Base-by-base conservation (phyloP, 306 rosid genomes). In the Lotus japonicus region DNA sequence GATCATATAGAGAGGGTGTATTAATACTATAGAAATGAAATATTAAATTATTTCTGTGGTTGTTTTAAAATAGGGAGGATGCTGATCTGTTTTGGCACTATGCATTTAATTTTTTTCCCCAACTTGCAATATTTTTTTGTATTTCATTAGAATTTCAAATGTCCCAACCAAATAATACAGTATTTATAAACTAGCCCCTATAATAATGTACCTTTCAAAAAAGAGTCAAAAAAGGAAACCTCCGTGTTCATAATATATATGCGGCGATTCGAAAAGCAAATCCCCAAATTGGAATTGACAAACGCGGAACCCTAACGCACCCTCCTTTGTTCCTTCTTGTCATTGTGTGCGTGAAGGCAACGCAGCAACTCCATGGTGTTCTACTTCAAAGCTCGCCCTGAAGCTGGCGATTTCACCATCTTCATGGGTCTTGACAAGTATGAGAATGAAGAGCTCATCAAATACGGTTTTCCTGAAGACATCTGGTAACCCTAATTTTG, bases 361-460 rank as follows among this genome's bases (percentile, higher is more conserved):
- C n/a, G n/a, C n/a, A 59, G 44, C 59, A 50, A 46, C 58, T 4
- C 49, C 2, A 95, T 95, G 99, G 99, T 95, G 33, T 88, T 87
- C 89, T 91, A 91, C 92, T 95, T 95, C 91, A 90, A 95, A 79
- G 95, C 99, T 6, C 97, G 99, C 57, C 88, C 97, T 0, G 99
- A 95, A 79, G 88, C 74, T 6, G 99, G 99, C 39, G 99, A 95
- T 77, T 95, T 56, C 87, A 85, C 92, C 79, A 91, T 95, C 77
- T 90, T 95, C 91, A 95, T 95, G 99, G 99, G 99, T 0, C 99
- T 91, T 57, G 99, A 95, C 85, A 95, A 95, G 81, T 68, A 16
- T 83, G 99, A 95, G 91, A 95, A 95, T 60, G 99, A 95, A 84
- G 99, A 95, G 78, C 99, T 95, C 81, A 95, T 95, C 90, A 95